Percentiles rank a stretch among this genome's conserved stretches.
Conservation (phyloP, 2,329 filamentous ascomycete species). For the Trichoderma koningiopsis region DNA sequence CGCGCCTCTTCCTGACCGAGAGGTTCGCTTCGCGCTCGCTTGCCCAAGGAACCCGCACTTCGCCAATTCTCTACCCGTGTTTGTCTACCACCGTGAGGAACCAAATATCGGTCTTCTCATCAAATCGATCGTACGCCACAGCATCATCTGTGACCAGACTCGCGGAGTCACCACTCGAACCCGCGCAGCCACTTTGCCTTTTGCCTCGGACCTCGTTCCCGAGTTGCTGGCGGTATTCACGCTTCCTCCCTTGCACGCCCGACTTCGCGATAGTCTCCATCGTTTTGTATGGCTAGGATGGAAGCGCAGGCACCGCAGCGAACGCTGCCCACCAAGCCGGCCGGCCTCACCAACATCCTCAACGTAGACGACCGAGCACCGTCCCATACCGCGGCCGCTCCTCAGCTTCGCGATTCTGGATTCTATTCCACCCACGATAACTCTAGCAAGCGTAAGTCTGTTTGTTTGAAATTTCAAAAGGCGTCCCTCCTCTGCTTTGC, state of each 20-base stretch:
- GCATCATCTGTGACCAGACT: not conserved
- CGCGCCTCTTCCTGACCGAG: constrained; percentile 24
- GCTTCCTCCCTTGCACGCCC: not conserved
- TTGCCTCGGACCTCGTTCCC: not conserved
- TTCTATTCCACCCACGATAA: constrained; percentile 49
- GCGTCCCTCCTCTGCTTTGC: constrained; percentile 17
- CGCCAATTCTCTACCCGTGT: constrained; percentile 24
- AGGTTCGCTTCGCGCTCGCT: constrained; percentile 26
- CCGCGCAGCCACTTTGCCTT: constrained; percentile 7
- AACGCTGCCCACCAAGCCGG: constrained; percentile 37
- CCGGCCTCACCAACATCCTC: constrained; percentile 44
- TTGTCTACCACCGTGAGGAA: constrained; percentile 18
- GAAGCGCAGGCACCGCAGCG: constrained; percentile 29
- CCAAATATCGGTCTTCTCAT: constrained; percentile 17
- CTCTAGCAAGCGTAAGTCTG: constrained; percentile 46
- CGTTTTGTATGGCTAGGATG: constrained; percentile 24
- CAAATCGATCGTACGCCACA: constrained; percentile 15
- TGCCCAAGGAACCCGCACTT: constrained; percentile 10
- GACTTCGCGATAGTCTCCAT: not conserved
- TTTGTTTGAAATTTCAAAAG: not conserved
- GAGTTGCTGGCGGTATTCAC: not conserved
- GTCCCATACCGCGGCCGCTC: constrained; percentile 34
- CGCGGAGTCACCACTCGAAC: constrained; percentile 8
- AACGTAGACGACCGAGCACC: constrained; percentile 41
- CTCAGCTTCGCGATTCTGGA: constrained; percentile 45